Conservation (phyloP, 768 basidiomycete genomes). For the Lentinula guzmanii region DNA sequence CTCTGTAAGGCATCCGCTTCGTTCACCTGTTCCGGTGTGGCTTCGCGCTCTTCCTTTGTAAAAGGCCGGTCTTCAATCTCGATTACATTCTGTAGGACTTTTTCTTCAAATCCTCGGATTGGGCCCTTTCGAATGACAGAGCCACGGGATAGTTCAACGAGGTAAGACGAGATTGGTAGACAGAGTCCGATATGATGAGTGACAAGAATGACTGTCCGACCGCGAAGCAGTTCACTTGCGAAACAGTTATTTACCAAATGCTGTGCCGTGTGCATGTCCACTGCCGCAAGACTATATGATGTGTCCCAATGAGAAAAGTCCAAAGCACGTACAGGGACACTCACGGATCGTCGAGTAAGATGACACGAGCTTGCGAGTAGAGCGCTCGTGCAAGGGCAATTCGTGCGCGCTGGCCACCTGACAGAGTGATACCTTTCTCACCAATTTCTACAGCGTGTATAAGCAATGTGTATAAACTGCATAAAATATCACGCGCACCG, state of each 20-base stretch:
- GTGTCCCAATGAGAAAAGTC: not conserved
- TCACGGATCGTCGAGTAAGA: conserved; percentile 70
- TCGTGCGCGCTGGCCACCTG: conserved; percentile 69
- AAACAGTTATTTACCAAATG: conserved; percentile 64
- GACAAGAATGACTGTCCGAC: conserved; percentile 74
- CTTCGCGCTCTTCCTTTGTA: conserved; percentile 16
- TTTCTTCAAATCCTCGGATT: conserved; percentile 38
- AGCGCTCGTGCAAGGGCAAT: conserved; percentile 75
- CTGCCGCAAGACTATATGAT: conserved; percentile 49
- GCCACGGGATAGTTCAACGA: conserved; percentile 56
- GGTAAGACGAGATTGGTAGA: conserved; percentile 59
- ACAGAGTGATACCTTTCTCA: conserved; percentile 70
- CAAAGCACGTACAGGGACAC: not conserved
- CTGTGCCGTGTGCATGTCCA: conserved; percentile 73
- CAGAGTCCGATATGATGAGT: conserved; percentile 79
- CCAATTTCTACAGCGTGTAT: conserved; percentile 50
- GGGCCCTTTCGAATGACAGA: conserved; percentile 43
- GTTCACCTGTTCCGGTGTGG: conserved; percentile 13
- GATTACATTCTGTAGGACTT: conserved; percentile 39
- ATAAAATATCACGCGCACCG: conserved; percentile 26
- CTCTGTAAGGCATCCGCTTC: conserved; percentile 24
- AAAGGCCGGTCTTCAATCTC: conserved; percentile 38
- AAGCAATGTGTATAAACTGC: not conserved
- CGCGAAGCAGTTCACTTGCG: conserved; percentile 50
- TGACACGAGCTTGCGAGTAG: conserved; percentile 65